phyloP scores from a whole-genome alignment of 805 yeast species.

The Yamadazyma olivae region DNA sequence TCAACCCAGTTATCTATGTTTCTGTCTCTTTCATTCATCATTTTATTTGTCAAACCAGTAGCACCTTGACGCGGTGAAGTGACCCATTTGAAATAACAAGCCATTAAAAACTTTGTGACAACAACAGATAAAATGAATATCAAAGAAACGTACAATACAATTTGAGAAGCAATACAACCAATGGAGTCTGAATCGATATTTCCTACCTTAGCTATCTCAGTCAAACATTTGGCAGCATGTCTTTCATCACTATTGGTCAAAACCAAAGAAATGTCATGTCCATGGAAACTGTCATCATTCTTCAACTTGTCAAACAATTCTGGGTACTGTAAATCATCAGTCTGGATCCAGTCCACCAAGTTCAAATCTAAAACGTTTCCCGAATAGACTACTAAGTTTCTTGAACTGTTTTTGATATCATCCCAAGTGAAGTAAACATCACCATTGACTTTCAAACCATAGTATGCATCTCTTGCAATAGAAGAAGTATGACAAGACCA shows the following conservation, averaged over 20 bases:
- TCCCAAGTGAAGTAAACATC: constrained; percentile 91
- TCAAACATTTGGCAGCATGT: constrained; percentile 73
- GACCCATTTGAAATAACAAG: constrained; percentile 87
- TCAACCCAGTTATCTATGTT: constrained; percentile 83
- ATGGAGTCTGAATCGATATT: constrained; percentile 82
- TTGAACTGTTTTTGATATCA: constrained; percentile 61
- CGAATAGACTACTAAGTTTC: constrained; percentile 83
- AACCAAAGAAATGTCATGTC: constrained; percentile 78
- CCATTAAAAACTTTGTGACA: constrained; percentile 71
- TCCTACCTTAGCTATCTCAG: constrained; percentile 87
- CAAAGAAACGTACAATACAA: constrained; percentile 77
- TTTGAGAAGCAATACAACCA: constrained; percentile 89
- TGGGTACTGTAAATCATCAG: constrained; percentile 71
- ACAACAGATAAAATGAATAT: constrained; percentile 84
- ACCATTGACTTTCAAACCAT: constrained; percentile 56
- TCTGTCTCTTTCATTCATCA: constrained; percentile 60
- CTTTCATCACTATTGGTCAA: constrained; percentile 66
- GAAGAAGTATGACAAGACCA: constrained; percentile 88
- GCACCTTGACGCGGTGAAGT: constrained; percentile 78
- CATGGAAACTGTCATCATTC: constrained; percentile 53
- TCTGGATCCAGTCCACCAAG: constrained; percentile 70
- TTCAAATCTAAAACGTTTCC: constrained; percentile 86
- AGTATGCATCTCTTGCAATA: constrained; percentile 66
- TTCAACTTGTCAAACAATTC: constrained; percentile 61
- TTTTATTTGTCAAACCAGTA: constrained; percentile 51